Evolutionary conservation across 2,329 filamentous ascomycete genomes (phyloP).

Genomic region (Orbilia javanica): DNA sequence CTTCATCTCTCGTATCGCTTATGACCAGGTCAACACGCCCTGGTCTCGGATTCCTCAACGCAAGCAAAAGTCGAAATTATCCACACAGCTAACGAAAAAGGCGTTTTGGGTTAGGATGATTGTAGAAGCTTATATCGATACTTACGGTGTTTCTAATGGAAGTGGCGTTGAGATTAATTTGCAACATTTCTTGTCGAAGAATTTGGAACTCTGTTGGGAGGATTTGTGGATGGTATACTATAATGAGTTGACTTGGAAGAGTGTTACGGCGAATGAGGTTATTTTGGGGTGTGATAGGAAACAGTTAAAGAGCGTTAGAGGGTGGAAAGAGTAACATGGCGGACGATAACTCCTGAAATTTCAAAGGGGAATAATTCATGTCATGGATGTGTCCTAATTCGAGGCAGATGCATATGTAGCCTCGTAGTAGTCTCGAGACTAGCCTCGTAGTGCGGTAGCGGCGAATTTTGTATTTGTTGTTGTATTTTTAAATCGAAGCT

Average conservation of each 20-base stretch:
- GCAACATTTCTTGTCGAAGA: slow-evolving; percentile 56
- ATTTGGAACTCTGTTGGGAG: slow-evolving; percentile 57
- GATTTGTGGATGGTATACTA: slow-evolving; percentile 60
- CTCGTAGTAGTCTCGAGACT: too few species aligned
- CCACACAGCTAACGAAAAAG: slow-evolving; percentile 50
- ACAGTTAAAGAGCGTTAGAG: slow-evolving; percentile 54
- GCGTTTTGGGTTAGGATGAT: slow-evolving; percentile 59
- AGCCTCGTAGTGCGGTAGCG: too few species aligned
- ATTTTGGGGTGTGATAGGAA: slow-evolving; percentile 60
- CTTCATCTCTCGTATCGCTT: slow-evolving; percentile 42
- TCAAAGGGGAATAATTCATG: neutral
- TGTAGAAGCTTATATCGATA: slow-evolving; percentile 52
- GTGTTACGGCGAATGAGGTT: slow-evolving; percentile 52
- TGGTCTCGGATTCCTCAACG: neutral
- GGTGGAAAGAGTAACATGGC: slow-evolving; percentile 7
- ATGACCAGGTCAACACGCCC: slow-evolving; percentile 14
- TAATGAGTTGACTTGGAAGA: slow-evolving; percentile 59
- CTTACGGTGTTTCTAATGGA: slow-evolving; percentile 6
- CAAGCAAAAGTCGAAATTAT: neutral
- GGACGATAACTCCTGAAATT: neutral
- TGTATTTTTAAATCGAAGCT: too few species aligned
- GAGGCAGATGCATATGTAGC: too few species aligned
- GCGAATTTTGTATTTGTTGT: too few species aligned
- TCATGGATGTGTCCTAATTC: too few species aligned
- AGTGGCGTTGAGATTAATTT: slow-evolving; percentile 20